phyloP scores from a whole-genome alignment of 805 yeast species.

The Metschnikowia lochheadii region DNA sequence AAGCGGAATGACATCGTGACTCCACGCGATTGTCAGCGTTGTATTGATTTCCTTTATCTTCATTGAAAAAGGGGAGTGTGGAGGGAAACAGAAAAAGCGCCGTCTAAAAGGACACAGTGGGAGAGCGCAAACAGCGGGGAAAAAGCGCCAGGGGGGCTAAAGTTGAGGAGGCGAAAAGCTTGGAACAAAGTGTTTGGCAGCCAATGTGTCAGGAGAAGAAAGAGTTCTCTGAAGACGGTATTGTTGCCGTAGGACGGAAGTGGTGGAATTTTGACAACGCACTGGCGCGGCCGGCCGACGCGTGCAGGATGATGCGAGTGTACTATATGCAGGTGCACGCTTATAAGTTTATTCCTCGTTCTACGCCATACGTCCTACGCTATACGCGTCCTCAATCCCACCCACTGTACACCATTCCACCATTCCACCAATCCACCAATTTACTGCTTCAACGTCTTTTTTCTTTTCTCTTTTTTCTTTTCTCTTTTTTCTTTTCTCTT shows the following conservation, averaged over 20 bases:
- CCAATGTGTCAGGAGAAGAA: slow-evolving; percentile 3
- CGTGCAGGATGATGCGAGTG: neutral
- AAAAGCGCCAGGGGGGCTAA: neutral
- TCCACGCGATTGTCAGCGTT: slow-evolving; percentile 97
- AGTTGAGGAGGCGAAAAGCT: too few species aligned
- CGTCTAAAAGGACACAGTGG: neutral
- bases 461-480: too few species aligned
- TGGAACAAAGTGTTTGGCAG: neutral
- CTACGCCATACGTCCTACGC: too few species aligned
- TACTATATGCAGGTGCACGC: neutral
- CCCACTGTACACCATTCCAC: too few species aligned
- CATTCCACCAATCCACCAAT: too few species aligned
- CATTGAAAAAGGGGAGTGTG: slow-evolving; percentile 8
- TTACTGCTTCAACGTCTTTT: too few species aligned
- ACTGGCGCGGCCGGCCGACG: slow-evolving; percentile 2
- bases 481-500: too few species aligned
- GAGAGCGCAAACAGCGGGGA: neutral
- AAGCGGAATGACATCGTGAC: slow-evolving; percentile 66
- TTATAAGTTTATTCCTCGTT: neutral
- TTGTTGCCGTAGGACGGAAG: neutral
- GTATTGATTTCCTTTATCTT: slow-evolving; percentile 78
- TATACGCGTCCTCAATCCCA: too few species aligned
- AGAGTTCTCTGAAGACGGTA: slow-evolving; percentile 1
- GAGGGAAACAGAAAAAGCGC: neutral
- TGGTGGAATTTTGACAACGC: slow-evolving; percentile 5